Base-by-base conservation (phyloP, 495 filamentous ascomycete species). In the Penicillium manginii region DNA sequence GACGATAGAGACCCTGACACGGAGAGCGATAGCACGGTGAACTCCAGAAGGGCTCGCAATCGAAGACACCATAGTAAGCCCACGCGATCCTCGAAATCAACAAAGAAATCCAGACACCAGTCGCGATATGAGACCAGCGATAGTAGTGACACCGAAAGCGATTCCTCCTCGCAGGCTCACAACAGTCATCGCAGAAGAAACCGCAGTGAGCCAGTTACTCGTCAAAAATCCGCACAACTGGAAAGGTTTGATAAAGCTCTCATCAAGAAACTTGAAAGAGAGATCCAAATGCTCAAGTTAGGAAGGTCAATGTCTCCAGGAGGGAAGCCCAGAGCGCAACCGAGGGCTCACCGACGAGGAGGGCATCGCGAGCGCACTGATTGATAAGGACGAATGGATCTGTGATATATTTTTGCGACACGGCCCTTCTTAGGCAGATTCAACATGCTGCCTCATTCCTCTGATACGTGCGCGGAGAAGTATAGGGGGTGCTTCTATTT, bases 1-100 rank as follows among this genome's bases (percentile, higher is more conserved):
- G 23, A 49, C 26, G 35, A 62, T 12, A 57, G 21, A n/a, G 43
- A 62, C 42, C 42, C 6, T 46, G 42, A 22, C 42, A 22, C 19
- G 3, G 42, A 46, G 17, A 22, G 19, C 42, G 42, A 46, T 46
- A 46, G 42, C n/a, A 21, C 42, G 17, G 6, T 40, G 6, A 40
- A 12, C 37, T 8, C 37, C 15, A 40, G 14, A 9, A 40, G 37
- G 37, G 37, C 37, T 40, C 37, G 37, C 37, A 40, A n/a, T n/a
- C 37, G 37, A 8, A 40, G 37, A n/a, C 37, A 40, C 14, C 7
- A 40, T 40, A 40, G 6, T 40, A 12, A 10, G 37, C 37, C 37
- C 3, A 40, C 14, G 14, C 7, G 37, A 3, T 40, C 42, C 18
- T 46, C 42, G 21, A 21, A 21, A 9, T 46, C 19, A 3, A 22